These are phyloP conservation scores for Leccinellum albellum DNA, from an alignment of 768 basidiomycete species.

Conservation along the genomic window DNA sequence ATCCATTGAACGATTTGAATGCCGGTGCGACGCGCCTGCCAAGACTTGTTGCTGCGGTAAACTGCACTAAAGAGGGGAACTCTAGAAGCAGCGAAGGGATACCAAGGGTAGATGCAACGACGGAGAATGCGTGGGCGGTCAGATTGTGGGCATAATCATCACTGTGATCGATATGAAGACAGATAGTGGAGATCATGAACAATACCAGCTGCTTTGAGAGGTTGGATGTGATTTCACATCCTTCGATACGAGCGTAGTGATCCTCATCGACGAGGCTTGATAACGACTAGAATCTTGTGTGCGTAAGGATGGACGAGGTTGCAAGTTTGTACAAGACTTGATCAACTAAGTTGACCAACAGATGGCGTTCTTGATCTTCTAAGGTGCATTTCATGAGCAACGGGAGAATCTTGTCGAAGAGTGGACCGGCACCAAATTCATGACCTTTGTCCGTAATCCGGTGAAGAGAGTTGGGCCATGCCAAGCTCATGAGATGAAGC, in stretches of 20 bases:
- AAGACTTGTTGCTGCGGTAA: slow-evolving; percentile 97
- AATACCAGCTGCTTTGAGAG: slow-evolving; percentile 95
- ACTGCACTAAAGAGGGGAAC: slow-evolving; percentile 98
- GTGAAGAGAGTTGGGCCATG: slow-evolving; percentile 99
- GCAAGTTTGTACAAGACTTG: slow-evolving; percentile 96
- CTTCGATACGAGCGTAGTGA: slow-evolving; percentile 94
- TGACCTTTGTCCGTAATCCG: slow-evolving; percentile 99
- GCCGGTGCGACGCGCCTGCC: slow-evolving; percentile 99
- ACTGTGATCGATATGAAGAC: slow-evolving; percentile 98
- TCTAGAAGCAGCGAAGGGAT: slow-evolving; percentile 97
- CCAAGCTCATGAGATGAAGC: slow-evolving; percentile 95
- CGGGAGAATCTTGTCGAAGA: slow-evolving; percentile 98
- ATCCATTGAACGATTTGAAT: slow-evolving; percentile 99
- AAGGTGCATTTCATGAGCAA: slow-evolving; percentile 96
- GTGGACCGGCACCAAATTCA: slow-evolving; percentile 95
- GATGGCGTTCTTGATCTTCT: slow-evolving; percentile 97
- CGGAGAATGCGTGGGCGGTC: slow-evolving; percentile 97
- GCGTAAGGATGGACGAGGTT: slow-evolving; percentile 98
- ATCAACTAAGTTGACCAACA: slow-evolving; percentile 98
- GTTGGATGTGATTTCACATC: slow-evolving; percentile 98
- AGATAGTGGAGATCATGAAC: slow-evolving; percentile 99
- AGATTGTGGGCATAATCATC: slow-evolving; percentile 99
- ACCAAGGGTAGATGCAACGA: slow-evolving; percentile 96
- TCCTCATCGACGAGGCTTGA: slow-evolving; percentile 99
- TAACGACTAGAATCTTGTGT: slow-evolving; percentile 99